Evolutionary conservation across 306 rosid genomes (phyloP).

Genomic region (Arachis stenosperma): DNA sequence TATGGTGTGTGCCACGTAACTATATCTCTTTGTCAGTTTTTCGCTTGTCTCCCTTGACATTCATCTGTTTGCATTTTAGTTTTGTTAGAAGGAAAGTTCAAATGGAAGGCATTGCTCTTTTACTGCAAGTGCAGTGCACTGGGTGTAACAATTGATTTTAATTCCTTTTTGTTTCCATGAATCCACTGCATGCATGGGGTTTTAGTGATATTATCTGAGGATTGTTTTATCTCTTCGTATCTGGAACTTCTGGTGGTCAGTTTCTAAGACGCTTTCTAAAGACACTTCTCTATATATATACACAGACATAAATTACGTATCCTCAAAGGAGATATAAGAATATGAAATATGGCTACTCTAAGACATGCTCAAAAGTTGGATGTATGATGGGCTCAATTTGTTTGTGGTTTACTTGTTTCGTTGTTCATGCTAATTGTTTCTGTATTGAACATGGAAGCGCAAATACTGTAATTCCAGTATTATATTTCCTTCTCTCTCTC

Average conservation of each 20-base stretch:
- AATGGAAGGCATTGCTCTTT: constrained; percentile 15
- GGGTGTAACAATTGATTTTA: constrained; percentile 3
- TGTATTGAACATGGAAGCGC: too few relatives aligned
- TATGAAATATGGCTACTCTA: not conserved
- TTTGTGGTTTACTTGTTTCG: too few relatives aligned
- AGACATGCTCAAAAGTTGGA: constrained; percentile 5
- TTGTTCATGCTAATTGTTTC: too few relatives aligned
- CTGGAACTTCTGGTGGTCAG: constrained; percentile 19
- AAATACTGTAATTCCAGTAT: too few relatives aligned
- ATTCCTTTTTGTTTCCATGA: not conserved
- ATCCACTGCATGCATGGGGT: constrained; percentile 21
- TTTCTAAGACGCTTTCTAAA: not conserved
- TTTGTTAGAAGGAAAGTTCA: not conserved
- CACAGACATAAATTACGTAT: not conserved
- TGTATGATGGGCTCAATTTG: constrained; percentile 4
- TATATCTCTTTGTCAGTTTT: not conserved
- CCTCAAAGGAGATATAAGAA: not conserved
- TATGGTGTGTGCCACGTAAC: constrained; percentile 3
- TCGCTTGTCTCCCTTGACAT: constrained; percentile 4
- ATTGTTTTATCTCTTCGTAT: constrained; percentile 13
- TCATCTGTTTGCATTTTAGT: constrained; percentile 23
- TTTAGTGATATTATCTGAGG: constrained; percentile 18
- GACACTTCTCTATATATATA: not conserved
- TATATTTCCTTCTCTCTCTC: too few relatives aligned
- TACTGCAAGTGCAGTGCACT: not conserved